Percentiles rank a stretch among this genome's conserved stretches.
phyloP scores from a whole-genome alignment of 495 filamentous ascomycete genomes.

The Amniculicola lignicola region DNA sequence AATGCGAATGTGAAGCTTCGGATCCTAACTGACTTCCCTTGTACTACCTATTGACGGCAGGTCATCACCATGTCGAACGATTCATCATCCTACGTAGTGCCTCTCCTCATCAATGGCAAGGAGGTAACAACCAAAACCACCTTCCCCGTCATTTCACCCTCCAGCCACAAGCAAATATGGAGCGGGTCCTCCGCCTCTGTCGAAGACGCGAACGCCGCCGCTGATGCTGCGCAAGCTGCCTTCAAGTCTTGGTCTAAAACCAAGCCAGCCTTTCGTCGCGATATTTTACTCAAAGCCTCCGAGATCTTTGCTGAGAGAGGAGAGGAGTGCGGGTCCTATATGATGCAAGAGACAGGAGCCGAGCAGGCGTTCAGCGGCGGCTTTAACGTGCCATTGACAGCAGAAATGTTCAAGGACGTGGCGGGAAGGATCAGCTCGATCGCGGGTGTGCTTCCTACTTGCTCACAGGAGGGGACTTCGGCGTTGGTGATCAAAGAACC shows the following conservation, averaged over 20 bases:
- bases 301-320: slow-evolving; percentile 61
- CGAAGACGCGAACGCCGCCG: slow-evolving; percentile 58
- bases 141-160: slow-evolving; percentile 66
- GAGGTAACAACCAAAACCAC: slow-evolving; percentile 57
- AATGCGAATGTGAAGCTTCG: no score
- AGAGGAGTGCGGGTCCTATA: slow-evolving; percentile 61
- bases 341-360: slow-evolving; percentile 68
- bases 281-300: slow-evolving; percentile 69
- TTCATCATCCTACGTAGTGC: slow-evolving; percentile 47
- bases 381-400: slow-evolving; percentile 61
- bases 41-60: no score
- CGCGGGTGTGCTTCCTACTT: slow-evolving; percentile 56
- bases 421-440: slow-evolving; percentile 63
- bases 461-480: slow-evolving; percentile 52
- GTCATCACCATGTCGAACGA: background rate
- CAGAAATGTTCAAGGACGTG: slow-evolving; percentile 64
- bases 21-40: no score
- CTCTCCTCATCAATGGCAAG: slow-evolving; percentile 72
- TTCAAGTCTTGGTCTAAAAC: slow-evolving; percentile 68
- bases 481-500: slow-evolving; percentile 77
- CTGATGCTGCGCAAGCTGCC: slow-evolving; percentile 64
- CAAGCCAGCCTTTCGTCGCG: slow-evolving; percentile 59
- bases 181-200: slow-evolving; percentile 60
- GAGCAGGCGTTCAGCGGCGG: slow-evolving; percentile 33
- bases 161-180: slow-evolving; percentile 59